phyloP scores from a whole-genome alignment of 106 monocot genomes.

The Dendrobium catenatum region DNA sequence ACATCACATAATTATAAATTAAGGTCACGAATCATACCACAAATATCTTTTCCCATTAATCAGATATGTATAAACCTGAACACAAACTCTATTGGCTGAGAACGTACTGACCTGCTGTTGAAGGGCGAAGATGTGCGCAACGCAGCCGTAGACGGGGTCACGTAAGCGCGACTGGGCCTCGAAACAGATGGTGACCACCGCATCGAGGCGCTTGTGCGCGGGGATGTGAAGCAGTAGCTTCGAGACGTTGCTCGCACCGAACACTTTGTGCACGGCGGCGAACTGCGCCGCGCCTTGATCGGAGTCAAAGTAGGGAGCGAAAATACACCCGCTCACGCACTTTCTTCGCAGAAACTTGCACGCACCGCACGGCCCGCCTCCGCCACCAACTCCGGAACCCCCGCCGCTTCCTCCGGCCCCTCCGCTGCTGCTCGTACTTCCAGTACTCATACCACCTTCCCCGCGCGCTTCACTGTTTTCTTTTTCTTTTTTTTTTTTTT shows the following conservation, averaged over 20 bases:
- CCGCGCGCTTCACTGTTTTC: neutral
- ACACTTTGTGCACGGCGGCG: conserved; percentile 97
- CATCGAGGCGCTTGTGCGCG: conserved; percentile 79
- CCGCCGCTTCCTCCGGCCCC: conserved; percentile 24
- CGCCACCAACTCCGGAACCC: conserved; percentile 26
- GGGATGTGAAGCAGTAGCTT: conserved; percentile 92
- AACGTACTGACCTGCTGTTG: conserved; percentile 77
- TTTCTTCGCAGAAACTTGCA: conserved; percentile 95
- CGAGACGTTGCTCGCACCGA: conserved; percentile 98
- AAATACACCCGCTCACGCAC: conserved; percentile 94
- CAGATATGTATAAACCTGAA: too few relatives aligned
- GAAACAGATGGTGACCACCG: conserved; percentile 95
- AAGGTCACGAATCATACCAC: too few relatives aligned
- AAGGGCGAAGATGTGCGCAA: conserved; percentile 90
- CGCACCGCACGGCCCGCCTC: conserved; percentile 84
- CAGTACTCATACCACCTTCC: conserved; percentile 25
- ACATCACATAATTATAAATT: too few relatives aligned
- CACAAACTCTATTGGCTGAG: neutral
- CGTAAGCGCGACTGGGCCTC: conserved; percentile 91
- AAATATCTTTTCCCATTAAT: too few relatives aligned
- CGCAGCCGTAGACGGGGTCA: conserved; percentile 93
- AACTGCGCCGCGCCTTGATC: conserved; percentile 94
- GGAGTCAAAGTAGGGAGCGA: conserved; percentile 95
- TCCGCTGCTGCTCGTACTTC: conserved; percentile 22
- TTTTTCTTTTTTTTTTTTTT: neutral